Conservation (phyloP, 352 stramenopile genomes). For the Pythium chondricola region DNA sequence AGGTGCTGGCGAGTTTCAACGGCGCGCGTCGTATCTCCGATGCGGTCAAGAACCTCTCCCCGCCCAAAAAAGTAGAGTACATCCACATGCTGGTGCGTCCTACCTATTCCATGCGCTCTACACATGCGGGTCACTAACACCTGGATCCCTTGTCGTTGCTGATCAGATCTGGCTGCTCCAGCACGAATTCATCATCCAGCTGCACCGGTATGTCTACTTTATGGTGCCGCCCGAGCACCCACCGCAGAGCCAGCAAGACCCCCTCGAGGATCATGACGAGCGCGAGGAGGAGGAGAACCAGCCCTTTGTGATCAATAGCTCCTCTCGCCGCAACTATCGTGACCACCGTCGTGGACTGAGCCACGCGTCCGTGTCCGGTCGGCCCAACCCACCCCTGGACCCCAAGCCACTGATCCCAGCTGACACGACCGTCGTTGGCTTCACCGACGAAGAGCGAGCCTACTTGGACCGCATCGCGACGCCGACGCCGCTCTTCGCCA, state of each 20-base stretch:
- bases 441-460: conserved; percentile 59
- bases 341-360: conserved; percentile 3
- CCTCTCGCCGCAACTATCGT: conserved; percentile 1
- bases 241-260: background rate
- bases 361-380: conserved; percentile 1
- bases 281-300: conserved; percentile 6
- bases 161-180: conserved; percentile 77
- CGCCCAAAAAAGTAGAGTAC: conserved; percentile 74
- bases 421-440: conserved; percentile 23
- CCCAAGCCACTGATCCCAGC: conserved; percentile 11
- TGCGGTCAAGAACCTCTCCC: conserved; percentile 69
- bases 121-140: background rate
- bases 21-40: conserved; percentile 66
- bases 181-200: conserved; percentile 73
- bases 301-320: conserved; percentile 6
- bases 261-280: background rate
- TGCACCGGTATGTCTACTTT: conserved; percentile 86
- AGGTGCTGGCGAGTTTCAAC: conserved; percentile 69
- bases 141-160: too few species aligned
- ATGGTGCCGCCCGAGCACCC: conserved; percentile 67
- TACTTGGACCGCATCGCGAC: conserved; percentile 81
- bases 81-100: conserved; percentile 72
- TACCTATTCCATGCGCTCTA: background rate
- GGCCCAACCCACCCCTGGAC: background rate
- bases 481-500: conserved; percentile 66